These are phyloP conservation scores for Pyronema omphalodes DNA, from an alignment of 495 filamentous ascomycete genomes.

Conservation along the genomic window DNA sequence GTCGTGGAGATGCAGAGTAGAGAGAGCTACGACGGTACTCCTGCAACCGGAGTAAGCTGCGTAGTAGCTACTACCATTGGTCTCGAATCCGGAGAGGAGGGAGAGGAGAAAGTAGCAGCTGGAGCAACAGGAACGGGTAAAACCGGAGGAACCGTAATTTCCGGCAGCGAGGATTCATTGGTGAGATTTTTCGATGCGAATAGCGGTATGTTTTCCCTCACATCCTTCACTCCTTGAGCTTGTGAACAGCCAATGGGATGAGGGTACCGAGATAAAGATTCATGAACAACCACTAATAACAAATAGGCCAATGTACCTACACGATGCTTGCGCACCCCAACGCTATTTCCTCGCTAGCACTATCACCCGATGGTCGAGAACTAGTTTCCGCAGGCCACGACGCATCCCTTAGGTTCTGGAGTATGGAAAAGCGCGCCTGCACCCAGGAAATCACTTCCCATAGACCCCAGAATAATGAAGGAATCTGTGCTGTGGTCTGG, in stretches of 20 bases:
- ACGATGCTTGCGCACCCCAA: slow-evolving; percentile 93
- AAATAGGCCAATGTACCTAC: slow-evolving; percentile 90
- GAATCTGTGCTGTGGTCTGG: slow-evolving; percentile 84
- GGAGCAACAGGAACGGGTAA: slow-evolving; percentile 75
- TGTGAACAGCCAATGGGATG: neutral
- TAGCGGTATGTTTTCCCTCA: slow-evolving; percentile 50
- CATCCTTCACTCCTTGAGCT: too few relatives aligned
- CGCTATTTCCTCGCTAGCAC: slow-evolving; percentile 71
- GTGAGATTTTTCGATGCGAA: slow-evolving; percentile 97
- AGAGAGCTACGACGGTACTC: slow-evolving; percentile 81
- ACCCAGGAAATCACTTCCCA: slow-evolving; percentile 86
- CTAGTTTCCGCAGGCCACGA: slow-evolving; percentile 93
- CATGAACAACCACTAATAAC: neutral
- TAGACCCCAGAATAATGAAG: slow-evolving; percentile 81
- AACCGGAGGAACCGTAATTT: slow-evolving; percentile 82
- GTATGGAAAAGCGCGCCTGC: slow-evolving; percentile 82
- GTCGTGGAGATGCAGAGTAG: slow-evolving; percentile 76
- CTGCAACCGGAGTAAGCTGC: slow-evolving; percentile 67
- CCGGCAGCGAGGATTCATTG: slow-evolving; percentile 85
- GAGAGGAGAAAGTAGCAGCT: slow-evolving; percentile 50
- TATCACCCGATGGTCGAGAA: slow-evolving; percentile 83
- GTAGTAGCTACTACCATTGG: slow-evolving; percentile 77
- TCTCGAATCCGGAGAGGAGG: slow-evolving; percentile 36
- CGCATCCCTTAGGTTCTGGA: slow-evolving; percentile 88
- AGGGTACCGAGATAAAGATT: too few relatives aligned